Conservation (phyloP, 169 alveolate genomes). For the Cryptosporidium canis region DNA sequence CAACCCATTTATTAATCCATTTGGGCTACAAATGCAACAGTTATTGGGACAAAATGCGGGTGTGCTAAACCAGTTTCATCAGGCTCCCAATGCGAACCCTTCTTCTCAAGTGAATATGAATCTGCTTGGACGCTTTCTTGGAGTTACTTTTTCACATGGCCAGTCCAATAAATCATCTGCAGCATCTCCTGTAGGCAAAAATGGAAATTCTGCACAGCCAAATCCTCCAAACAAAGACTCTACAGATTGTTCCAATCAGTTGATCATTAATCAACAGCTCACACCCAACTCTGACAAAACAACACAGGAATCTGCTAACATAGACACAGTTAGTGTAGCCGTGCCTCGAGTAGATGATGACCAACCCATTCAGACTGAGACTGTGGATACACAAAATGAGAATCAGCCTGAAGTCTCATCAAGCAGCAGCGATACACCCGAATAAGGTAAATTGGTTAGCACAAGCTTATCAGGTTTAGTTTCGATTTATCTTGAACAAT, state of each 20-base stretch:
- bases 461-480: neutral
- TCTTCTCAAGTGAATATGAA: conserved; percentile 37
- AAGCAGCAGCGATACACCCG: conserved; percentile 64
- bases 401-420: conserved; percentile 60
- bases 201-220: neutral
- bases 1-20: conserved; percentile 38
- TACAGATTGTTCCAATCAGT: conserved; percentile 10
- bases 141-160: conserved; percentile 10
- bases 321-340: neutral
- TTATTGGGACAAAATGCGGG: conserved; percentile 24
- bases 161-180: neutral
- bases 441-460: neutral
- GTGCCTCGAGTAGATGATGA: conserved; percentile 9
- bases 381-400: conserved; percentile 29
- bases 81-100: conserved; percentile 17
- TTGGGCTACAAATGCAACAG: conserved; percentile 33
- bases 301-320: neutral
- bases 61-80: conserved; percentile 4
- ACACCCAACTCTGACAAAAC: neutral
- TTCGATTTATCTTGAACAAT: neutral
- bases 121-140: conserved; percentile 37
- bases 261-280: neutral
- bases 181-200: conserved; percentile 4
- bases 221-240: neutral
- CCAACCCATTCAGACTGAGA: neutral